Conservation (phyloP, 176 grass and related monocot species). For the Guadua angustifolia region DNA sequence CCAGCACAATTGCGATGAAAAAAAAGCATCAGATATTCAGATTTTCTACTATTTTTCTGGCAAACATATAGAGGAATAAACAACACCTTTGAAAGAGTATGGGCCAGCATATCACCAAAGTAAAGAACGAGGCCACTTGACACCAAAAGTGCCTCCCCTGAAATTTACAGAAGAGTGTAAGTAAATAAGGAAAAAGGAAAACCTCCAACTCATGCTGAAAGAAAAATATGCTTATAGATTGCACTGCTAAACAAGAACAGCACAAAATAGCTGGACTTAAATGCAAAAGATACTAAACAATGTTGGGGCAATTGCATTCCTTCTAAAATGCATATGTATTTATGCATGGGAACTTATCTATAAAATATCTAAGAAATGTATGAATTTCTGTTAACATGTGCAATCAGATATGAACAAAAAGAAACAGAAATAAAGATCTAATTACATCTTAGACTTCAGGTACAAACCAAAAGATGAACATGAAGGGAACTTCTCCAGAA, state of each 20-base stretch:
- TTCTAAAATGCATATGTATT: constrained; percentile 23
- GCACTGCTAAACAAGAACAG: constrained; percentile 21
- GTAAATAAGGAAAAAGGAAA: background rate
- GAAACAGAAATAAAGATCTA: constrained; percentile 36
- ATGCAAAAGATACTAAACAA: constrained; percentile 15
- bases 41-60: background rate
- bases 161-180: constrained; percentile 45
- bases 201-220: constrained; percentile 11
- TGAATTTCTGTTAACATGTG: constrained; percentile 14
- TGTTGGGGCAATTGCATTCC: background rate
- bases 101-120: constrained; percentile 79
- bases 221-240: constrained; percentile 13
- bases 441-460: constrained; percentile 61
- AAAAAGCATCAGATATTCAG: background rate
- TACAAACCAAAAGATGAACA: constrained; percentile 98
- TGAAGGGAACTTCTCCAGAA: constrained; percentile 79
- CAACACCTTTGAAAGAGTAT: constrained; percentile 73
- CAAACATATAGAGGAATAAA: constrained; percentile 26
- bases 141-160: constrained; percentile 88
- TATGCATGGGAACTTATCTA: background rate
- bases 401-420: constrained; percentile 13
- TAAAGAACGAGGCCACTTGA: constrained; percentile 80
- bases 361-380: background rate
- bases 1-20: constrained; percentile 24
- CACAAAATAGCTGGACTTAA: constrained; percentile 10